These are phyloP conservation scores for Tremellales sp. DNA, from an alignment of 1,284 basidiomycete species.

Conservation along the genomic window DNA sequence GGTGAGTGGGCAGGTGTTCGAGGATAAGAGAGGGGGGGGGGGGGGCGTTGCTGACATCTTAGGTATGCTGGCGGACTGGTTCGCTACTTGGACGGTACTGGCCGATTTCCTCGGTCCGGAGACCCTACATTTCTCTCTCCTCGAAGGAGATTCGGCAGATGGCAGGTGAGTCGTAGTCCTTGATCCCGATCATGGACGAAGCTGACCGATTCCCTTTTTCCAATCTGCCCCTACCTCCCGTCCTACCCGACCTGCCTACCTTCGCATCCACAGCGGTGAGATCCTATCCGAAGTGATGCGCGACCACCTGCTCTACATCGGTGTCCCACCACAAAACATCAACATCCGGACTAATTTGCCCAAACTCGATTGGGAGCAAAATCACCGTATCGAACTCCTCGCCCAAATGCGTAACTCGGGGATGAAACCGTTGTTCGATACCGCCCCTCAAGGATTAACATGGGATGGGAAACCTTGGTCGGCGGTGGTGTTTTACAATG, in stretches of 20 bases:
- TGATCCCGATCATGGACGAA: neutral
- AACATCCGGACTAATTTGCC: conserved; percentile 34
- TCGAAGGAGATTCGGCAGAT: conserved; percentile 41
- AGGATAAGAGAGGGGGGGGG: no score
- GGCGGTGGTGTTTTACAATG: conserved; percentile 50
- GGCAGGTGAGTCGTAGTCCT: conserved; percentile 26
- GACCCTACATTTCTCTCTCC: conserved; percentile 32
- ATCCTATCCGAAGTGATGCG: conserved; percentile 35
- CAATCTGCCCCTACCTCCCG: neutral
- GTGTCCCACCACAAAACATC: conserved; percentile 44
- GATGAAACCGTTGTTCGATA: conserved; percentile 45
- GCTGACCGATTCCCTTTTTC: neutral
- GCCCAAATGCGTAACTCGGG: conserved; percentile 49
- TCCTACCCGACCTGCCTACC: neutral
- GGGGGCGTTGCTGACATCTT: neutral
- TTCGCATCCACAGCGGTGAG: conserved; percentile 22
- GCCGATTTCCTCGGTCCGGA: conserved; percentile 44
- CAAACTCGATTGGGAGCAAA: conserved; percentile 35
- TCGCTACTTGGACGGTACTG: conserved; percentile 42
- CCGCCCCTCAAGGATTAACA: conserved; percentile 21
- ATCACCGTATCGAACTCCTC: conserved; percentile 46
- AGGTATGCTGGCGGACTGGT: conserved; percentile 46
- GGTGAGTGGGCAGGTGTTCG: conserved; percentile 22
- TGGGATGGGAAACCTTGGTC: conserved; percentile 44
- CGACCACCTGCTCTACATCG: conserved; percentile 38